Evolutionary conservation across 2,329 filamentous ascomycete genomes (phyloP).

Genomic region (Colletotrichum tropicale): DNA sequence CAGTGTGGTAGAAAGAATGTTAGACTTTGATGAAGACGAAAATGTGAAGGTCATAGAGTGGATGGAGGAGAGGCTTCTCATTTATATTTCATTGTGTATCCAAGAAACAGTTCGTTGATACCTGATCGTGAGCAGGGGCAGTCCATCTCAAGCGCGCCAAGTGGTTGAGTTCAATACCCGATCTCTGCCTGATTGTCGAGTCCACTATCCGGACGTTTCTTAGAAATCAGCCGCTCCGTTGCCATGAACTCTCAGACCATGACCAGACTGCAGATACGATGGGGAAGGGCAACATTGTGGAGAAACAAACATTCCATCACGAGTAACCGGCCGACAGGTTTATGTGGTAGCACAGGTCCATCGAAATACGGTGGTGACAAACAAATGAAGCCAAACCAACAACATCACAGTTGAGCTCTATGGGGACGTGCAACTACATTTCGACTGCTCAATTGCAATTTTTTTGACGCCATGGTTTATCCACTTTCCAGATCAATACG

Average conservation of each 20-base stretch:
- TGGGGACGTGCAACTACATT: not conserved
- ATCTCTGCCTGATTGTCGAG: not conserved
- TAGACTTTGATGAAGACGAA: not conserved
- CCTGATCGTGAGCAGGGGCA: accelerated
- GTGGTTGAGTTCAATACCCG: not conserved
- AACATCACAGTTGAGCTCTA: not conserved
- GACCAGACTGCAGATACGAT: not conserved
- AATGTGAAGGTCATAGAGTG: accelerated
- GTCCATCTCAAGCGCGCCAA: not conserved
- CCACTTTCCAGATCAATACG: not conserved
- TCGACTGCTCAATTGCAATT: not conserved
- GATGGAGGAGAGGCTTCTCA: not conserved
- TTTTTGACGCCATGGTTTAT: not conserved
- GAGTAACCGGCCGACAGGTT: not conserved
- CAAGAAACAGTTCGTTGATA: not conserved
- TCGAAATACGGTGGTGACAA: not conserved
- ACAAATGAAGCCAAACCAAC: not conserved
- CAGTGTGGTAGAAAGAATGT: not conserved
- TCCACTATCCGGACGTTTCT: not conserved
- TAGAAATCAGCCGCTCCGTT: not conserved
- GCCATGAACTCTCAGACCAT: not conserved
- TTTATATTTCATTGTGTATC: not conserved
- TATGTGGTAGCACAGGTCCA: not conserved
- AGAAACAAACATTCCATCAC: not conserved
- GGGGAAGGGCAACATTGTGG: not conserved